Conservation (phyloP, 345 rosid species). For the Cardamine occulta region DNA sequence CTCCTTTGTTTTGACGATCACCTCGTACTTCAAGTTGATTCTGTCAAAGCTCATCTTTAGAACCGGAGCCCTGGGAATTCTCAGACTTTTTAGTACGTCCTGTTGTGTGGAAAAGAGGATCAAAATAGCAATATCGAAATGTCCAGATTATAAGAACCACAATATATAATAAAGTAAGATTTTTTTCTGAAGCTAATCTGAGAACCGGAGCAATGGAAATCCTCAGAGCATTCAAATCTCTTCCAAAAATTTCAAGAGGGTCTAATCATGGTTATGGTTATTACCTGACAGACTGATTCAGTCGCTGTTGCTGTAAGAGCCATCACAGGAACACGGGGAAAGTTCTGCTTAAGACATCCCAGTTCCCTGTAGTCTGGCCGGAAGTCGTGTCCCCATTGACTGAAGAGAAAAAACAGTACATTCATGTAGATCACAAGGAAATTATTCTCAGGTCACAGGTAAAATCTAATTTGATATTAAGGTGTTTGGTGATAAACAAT, state of each 20-base stretch:
- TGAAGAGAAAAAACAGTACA: constrained; percentile 41
- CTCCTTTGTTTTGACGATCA: constrained; percentile 69
- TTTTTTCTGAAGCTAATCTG: background rate
- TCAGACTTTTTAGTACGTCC: constrained; percentile 80
- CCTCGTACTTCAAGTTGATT: constrained; percentile 89
- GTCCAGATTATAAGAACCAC: constrained; percentile 27
- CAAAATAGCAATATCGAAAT: background rate
- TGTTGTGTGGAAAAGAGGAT: constrained; percentile 42
- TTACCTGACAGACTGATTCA: constrained; percentile 73
- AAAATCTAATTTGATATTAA: constrained; percentile 2
- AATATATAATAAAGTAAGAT: background rate
- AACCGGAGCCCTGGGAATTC: constrained; percentile 76
- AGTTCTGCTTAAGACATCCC: constrained; percentile 84
- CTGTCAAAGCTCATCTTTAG: constrained; percentile 94
- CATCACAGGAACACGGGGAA: constrained; percentile 69
- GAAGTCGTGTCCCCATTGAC: constrained; percentile 99
- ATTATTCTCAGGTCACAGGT: background rate
- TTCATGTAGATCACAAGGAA: constrained; percentile 2
- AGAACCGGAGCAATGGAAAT: constrained; percentile 1
- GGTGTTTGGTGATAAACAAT: background rate
- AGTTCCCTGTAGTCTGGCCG: constrained; percentile 88
- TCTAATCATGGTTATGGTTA: constrained; percentile 14
- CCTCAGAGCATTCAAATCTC: background rate
- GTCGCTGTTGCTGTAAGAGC: constrained; percentile 95
- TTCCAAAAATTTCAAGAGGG: background rate